A percentile compares a stretch with the other conserved stretches of the same genome.
Conservation (phyloP, 2,329 filamentous ascomycete species). For the Paecilomyces formosus region DNA sequence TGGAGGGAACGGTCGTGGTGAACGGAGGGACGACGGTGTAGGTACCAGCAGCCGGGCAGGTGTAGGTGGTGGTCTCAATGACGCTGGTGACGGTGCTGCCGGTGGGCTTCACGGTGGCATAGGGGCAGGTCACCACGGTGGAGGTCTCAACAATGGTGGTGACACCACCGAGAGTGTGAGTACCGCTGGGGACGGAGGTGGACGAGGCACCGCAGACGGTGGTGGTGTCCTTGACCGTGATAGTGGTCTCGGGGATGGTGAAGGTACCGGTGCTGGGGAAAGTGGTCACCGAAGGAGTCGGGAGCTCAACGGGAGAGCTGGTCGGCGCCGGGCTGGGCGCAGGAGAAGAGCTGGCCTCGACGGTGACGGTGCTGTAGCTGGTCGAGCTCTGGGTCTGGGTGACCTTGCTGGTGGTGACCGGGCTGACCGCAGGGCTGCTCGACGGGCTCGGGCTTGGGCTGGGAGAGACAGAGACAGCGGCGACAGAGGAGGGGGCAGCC, state of each 20-base stretch:
- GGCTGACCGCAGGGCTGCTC: constrained; percentile 13
- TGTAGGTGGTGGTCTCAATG: constrained; percentile 62
- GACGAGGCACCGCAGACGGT: constrained; percentile 59
- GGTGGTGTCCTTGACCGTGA: constrained; percentile 59
- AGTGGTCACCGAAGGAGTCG: constrained; percentile 42
- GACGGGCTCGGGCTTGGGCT: constrained; percentile 16
- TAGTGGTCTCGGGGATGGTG: constrained; percentile 66
- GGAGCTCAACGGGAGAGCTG: constrained; percentile 20
- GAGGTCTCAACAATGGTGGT: constrained; percentile 60
- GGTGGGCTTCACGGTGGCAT: constrained; percentile 56
- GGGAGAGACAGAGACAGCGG: constrained; percentile 10
- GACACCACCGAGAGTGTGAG: constrained; percentile 63
- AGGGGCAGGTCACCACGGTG: constrained; percentile 64
- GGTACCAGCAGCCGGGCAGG: constrained; percentile 65
- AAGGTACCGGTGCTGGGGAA: constrained; percentile 64
- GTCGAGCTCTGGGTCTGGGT: constrained; percentile 31
- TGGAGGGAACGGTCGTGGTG: constrained; percentile 51
- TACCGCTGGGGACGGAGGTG: constrained; percentile 56
- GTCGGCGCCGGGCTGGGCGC: constrained; percentile 15
- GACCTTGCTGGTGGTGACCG: constrained; percentile 12
- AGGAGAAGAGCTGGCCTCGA: constrained; percentile 20
- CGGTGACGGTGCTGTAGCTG: constrained; percentile 30
- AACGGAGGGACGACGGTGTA: constrained; percentile 63
- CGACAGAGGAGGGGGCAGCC: constrained; percentile 13
- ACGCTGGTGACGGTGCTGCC: constrained; percentile 56